Conservation (phyloP, 768 basidiomycete genomes). For the Boletus eberwhitei region DNA sequence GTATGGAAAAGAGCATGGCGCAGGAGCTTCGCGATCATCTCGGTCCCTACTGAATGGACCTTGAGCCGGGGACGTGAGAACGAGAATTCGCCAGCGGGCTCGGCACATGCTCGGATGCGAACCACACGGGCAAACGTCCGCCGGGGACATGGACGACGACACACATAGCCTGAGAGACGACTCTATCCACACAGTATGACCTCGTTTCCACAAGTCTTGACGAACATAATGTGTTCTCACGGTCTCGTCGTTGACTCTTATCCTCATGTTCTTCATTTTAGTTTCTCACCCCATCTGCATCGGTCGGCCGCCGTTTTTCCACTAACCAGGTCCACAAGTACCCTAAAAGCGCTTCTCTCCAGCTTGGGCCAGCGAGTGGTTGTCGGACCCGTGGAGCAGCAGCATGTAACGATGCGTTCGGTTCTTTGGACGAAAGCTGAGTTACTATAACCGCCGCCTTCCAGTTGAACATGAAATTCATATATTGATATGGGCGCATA, state of each 20-base stretch:
- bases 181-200: background rate
- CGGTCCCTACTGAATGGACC: background rate
- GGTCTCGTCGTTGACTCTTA: background rate
- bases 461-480: too few species aligned
- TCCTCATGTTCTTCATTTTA: background rate
- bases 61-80: background rate
- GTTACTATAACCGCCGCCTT: background rate
- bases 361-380: background rate
- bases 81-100: background rate
- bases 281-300: background rate
- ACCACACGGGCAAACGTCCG: background rate
- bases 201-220: background rate
- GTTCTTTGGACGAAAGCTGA: background rate
- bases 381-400: background rate
- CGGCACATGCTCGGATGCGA: background rate
- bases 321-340: background rate
- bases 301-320: background rate
- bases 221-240: constrained; percentile 1
- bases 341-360: background rate
- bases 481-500: background rate
- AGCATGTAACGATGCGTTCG: background rate
- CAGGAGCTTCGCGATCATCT: background rate
- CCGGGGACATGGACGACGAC: background rate
- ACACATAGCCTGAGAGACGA: background rate
- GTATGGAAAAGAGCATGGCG: constrained; percentile 15